phyloP scores from a whole-genome alignment of 2,329 filamentous ascomycete species.

The Teratosphaeria viscida region DNA sequence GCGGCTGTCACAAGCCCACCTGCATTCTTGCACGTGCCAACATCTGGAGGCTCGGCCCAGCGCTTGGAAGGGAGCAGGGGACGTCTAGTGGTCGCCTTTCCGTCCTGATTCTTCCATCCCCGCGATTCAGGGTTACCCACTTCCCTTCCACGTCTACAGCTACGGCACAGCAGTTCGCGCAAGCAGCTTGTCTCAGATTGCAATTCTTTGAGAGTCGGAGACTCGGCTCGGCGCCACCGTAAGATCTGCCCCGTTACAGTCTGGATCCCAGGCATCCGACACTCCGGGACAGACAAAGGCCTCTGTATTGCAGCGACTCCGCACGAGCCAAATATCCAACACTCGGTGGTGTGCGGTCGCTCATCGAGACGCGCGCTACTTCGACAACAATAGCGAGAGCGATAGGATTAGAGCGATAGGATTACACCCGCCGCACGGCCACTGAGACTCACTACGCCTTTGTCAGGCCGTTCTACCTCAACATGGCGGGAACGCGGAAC shows the following conservation, averaged over 20 bases:
- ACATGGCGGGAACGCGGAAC: slow-evolving; percentile 94
- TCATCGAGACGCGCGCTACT: neutral
- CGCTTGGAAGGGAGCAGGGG: neutral
- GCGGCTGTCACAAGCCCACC: neutral
- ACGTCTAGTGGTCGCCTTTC: neutral
- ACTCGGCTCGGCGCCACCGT: neutral
- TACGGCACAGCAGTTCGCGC: neutral
- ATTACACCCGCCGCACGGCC: neutral
- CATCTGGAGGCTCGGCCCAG: neutral
- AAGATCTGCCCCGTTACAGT: neutral
- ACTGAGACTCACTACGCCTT: neutral
- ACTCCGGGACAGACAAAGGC: neutral
- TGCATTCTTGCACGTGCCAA: neutral
- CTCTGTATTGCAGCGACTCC: neutral
- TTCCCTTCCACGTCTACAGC: neutral
- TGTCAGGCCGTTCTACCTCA: slow-evolving; percentile 4
- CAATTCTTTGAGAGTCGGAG: neutral
- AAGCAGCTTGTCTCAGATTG: neutral
- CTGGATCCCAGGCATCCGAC: neutral
- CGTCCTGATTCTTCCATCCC: neutral
- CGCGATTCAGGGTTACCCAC: neutral
- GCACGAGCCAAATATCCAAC: neutral
- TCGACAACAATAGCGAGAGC: neutral
- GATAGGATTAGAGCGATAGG: neutral
- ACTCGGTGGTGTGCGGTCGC: neutral